Evolutionary conservation across 768 basidiomycete genomes (phyloP), one percentile per base, ranked within the genome.

Genomic region (Kwoniella shandongensis): DNA sequence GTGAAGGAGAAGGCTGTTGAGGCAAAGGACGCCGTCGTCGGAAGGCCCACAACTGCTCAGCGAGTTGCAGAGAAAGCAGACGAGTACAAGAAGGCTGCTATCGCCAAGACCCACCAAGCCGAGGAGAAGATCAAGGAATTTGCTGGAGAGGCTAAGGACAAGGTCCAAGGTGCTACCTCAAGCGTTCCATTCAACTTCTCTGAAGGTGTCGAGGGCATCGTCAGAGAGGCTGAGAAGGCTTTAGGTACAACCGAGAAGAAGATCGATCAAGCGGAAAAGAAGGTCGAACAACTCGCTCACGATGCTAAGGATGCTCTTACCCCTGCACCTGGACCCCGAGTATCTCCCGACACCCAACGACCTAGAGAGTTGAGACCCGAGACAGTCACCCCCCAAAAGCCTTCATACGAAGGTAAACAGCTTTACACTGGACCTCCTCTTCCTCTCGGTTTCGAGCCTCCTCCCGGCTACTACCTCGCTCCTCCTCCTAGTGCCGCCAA

Each of bases 361-460:
- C 70, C 73, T 1, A 58, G 76, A 38, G 59, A 72, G 49, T 63
- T 77, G 41, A 70, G 71, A 35, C 75, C 76, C 13, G 70, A 70
- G 29, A 76, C 69, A 20, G 70, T 75, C 40, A 67, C 57, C 4
- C 71, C 72, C 15, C 65, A 65, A 44, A 59, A 53, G 39, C 68
- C 73, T 15, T 47, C 59, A 4, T 57, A 40, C 44, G 63, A 66
- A 42, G 73, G 70, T 22, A 69, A 76, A 47, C 61, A 75, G 53
- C 46, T 87, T 18, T 94, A 94, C 71, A 77, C 79, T 42, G 82
- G 78, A 17, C 86, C 87, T 5, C 68, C 77, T 15, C 80, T 98
- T 22, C 96, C 94, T n/a, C 78, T 99, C 48, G 94, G 92, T 12
- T 90, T 89, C 74, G 92, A 97, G 76, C 90, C 88, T 10, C 93